Conservation (phyloP, 202 grass and related monocot species). For the Saccharum hybrid region DNA sequence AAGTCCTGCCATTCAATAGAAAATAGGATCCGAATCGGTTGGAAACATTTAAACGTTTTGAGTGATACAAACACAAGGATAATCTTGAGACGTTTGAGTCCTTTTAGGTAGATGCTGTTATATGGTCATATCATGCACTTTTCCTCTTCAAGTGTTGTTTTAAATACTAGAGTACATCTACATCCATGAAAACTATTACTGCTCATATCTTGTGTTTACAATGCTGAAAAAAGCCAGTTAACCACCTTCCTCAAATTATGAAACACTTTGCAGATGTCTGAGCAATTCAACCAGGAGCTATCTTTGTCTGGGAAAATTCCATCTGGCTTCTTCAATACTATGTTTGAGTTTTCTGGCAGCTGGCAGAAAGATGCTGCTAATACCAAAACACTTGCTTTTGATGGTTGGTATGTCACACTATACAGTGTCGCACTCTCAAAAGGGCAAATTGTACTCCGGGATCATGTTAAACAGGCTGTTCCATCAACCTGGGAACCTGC, state of each 20-base stretch:
- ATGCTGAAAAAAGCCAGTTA: not conserved
- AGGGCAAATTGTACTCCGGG: conserved; percentile 63
- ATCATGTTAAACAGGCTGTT: conserved; percentile 88
- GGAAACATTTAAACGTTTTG: not conserved
- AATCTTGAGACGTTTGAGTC: not conserved
- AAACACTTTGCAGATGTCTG: conserved; percentile 85
- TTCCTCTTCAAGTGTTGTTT: not conserved
- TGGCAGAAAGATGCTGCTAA: conserved; percentile 97
- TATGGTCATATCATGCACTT: not conserved
- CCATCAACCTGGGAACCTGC: conserved; percentile 90
- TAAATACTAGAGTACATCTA: not conserved
- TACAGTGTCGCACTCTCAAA: conserved; percentile 91
- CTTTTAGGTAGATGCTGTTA: not conserved
- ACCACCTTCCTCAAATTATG: conserved; percentile 27
- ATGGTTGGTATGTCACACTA: conserved; percentile 85
- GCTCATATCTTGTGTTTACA: not conserved
- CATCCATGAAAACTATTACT: not conserved
- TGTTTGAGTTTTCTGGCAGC: conserved; percentile 81
- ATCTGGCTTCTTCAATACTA: conserved; percentile 78
- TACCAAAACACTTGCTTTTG: conserved; percentile 88
- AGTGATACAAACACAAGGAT: not conserved
- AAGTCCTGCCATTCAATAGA: not conserved
- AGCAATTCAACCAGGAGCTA: conserved; percentile 97
- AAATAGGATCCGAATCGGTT: not conserved
- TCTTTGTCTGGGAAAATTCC: conserved; percentile 94